Percentiles rank a stretch among this genome's conserved stretches.
phyloP scores from a whole-genome alignment of 352 stramenopile genomes.

The Globisporangium rhizosaccharum region DNA sequence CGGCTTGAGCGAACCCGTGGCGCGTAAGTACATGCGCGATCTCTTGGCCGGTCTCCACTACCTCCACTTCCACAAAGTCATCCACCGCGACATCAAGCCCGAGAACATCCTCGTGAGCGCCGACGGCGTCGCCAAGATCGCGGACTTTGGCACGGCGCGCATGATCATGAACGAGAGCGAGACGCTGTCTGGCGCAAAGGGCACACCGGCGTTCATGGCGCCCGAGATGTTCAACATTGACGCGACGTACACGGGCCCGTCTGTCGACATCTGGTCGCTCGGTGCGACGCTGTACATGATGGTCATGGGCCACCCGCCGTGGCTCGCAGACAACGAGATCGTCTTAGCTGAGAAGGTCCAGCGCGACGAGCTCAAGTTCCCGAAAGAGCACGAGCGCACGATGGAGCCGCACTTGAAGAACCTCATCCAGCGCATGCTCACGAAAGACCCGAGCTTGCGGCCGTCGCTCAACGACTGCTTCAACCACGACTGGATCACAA shows the following conservation, averaged over 20 bases:
- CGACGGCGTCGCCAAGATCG: constrained; percentile 85
- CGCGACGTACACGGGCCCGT: constrained; percentile 78
- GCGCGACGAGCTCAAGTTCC: constrained; percentile 84
- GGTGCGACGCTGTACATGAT: constrained; percentile 91
- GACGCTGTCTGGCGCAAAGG: constrained; percentile 78
- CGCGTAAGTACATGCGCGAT: constrained; percentile 87
- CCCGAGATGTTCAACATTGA: constrained; percentile 90
- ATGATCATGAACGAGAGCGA: constrained; percentile 90
- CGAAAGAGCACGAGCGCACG: constrained; percentile 59
- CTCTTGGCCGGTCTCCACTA: constrained; percentile 88
- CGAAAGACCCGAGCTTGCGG: constrained; percentile 79
- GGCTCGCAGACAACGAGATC: constrained; percentile 89
- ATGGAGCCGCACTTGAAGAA: constrained; percentile 89
- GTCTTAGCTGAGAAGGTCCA: constrained; percentile 80
- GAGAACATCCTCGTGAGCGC: constrained; percentile 84
- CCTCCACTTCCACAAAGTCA: constrained; percentile 91
- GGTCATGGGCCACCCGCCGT: constrained; percentile 87
- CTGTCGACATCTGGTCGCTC: constrained; percentile 87
- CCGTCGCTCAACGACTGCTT: constrained; percentile 83
- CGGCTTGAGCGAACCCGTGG: constrained; percentile 56
- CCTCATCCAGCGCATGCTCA: constrained; percentile 88
- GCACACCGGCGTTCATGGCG: constrained; percentile 88
- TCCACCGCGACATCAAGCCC: constrained; percentile 91
- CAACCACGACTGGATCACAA: constrained; percentile 90
- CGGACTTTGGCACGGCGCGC: constrained; percentile 85